These are phyloP conservation scores for Xylaria nigripes DNA, from an alignment of 495 filamentous ascomycete genomes.

Conservation along the genomic window DNA sequence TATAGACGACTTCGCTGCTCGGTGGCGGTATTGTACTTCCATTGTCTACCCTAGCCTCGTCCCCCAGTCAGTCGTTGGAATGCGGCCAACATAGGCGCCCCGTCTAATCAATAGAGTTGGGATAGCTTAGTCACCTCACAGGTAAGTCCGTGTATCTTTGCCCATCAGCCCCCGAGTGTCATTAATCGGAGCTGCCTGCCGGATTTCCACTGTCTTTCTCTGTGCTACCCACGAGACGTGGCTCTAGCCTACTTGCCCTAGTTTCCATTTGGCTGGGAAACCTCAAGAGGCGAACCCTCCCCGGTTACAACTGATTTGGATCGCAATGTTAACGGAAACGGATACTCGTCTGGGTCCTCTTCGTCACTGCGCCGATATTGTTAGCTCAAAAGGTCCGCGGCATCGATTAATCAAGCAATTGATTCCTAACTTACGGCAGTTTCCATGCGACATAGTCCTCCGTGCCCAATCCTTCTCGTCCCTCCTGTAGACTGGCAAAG, in stretches of 20 bases:
- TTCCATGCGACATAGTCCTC: slow-evolving; percentile 99
- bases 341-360: slow-evolving; percentile 89
- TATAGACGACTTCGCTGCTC: too few species aligned
- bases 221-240: not conserved
- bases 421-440: slow-evolving; percentile 70
- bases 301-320: slow-evolving; percentile 27
- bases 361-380: slow-evolving; percentile 58
- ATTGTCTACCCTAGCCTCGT: too few species aligned
- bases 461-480: slow-evolving; percentile 83
- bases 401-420: not conserved
- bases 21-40: too few species aligned
- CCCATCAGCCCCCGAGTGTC: not conserved
- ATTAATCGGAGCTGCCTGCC: not conserved
- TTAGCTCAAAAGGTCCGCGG: not conserved
- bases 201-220: not conserved
- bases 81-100: too few species aligned
- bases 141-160: too few species aligned
- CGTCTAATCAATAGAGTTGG: too few species aligned
- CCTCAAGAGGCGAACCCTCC: slow-evolving; percentile 31
- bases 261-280: slow-evolving; percentile 34
- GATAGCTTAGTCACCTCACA: too few species aligned
- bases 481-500: slow-evolving; percentile 92
- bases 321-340: slow-evolving; percentile 78
- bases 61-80: too few species aligned
- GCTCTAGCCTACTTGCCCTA: not conserved